These are phyloP conservation scores for Fusarium sarcochroum DNA, from an alignment of 2,329 filamentous ascomycete genomes.

Conservation along the genomic window DNA sequence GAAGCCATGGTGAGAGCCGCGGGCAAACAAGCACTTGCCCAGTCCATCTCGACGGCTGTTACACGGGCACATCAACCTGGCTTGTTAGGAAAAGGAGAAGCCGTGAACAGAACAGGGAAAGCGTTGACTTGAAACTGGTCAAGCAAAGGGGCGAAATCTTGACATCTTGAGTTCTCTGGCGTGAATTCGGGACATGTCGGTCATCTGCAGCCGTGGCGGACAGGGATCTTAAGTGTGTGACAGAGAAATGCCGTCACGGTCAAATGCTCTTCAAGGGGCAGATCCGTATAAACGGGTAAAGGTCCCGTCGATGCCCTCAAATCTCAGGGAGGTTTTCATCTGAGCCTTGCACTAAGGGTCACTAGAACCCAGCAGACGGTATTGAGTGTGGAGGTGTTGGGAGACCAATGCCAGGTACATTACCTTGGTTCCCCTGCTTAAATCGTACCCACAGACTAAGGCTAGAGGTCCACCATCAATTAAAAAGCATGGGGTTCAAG, in stretches of 20 bases:
- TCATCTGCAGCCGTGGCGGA: conserved; percentile 32
- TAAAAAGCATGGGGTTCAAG: conserved; percentile 42
- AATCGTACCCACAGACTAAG: conserved; percentile 39
- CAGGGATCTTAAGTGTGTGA: conserved; percentile 40
- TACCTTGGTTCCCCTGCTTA: conserved; percentile 40
- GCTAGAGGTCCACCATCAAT: conserved; percentile 34
- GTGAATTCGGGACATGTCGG: conserved; percentile 50
- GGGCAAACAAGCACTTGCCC: conserved; percentile 48
- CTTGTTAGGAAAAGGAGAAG: conserved; percentile 11
- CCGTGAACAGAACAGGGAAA: conserved; percentile 8
- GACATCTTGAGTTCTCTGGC: conserved; percentile 31
- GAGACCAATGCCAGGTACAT: conserved; percentile 42
- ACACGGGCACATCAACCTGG: conserved; percentile 30
- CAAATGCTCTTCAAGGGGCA: conserved; percentile 31
- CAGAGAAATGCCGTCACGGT: conserved; percentile 46
- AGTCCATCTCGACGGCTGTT: conserved; percentile 47
- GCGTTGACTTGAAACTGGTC: conserved; percentile 26
- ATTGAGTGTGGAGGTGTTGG: conserved; percentile 43
- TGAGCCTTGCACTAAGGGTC: conserved; percentile 37
- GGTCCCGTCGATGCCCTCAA: conserved; percentile 28
- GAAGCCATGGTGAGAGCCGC: conserved; percentile 63
- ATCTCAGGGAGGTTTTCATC: conserved; percentile 31
- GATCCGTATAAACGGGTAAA: conserved; percentile 20
- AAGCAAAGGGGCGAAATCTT: conserved; percentile 23
- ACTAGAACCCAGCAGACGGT: conserved; percentile 42